Evolutionary conservation across 2,329 filamentous ascomycete genomes (phyloP).

Genomic region (Hypoxylon sp.): DNA sequence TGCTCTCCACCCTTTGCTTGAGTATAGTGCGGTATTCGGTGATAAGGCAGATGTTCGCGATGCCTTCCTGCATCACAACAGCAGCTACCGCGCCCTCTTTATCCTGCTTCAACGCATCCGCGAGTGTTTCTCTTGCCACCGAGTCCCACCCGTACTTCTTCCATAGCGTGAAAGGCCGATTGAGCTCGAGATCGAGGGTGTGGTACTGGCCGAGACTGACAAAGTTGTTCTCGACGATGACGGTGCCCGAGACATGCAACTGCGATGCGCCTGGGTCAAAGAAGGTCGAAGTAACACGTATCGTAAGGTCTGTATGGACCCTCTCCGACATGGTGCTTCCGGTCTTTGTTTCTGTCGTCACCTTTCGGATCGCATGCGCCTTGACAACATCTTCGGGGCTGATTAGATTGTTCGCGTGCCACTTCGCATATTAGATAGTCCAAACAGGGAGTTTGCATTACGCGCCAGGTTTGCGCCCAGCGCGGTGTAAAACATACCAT

Average conservation of each 20-base stretch:
- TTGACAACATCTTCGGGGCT: slow-evolving; percentile 67
- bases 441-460: background rate
- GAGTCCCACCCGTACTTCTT: slow-evolving; percentile 93
- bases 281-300: slow-evolving; percentile 70
- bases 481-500: slow-evolving; percentile 56
- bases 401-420: slow-evolving; percentile 75
- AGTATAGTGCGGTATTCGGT: slow-evolving; percentile 84
- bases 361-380: slow-evolving; percentile 71
- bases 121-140: slow-evolving; percentile 82
- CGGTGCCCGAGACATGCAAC: slow-evolving; percentile 70
- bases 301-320: slow-evolving; percentile 71
- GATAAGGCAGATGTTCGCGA: slow-evolving; percentile 86
- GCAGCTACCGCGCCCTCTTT: slow-evolving; percentile 88
- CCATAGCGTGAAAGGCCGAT: slow-evolving; percentile 88
- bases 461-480: slow-evolving; percentile 36
- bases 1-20: slow-evolving; percentile 77
- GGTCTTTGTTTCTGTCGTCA: slow-evolving; percentile 62
- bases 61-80: slow-evolving; percentile 92
- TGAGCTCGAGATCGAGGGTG: slow-evolving; percentile 84
- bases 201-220: slow-evolving; percentile 71
- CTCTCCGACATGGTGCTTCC: slow-evolving; percentile 66
- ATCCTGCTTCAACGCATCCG: slow-evolving; percentile 83
- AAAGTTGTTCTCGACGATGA: slow-evolving; percentile 67
- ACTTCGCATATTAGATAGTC: slow-evolving; percentile 53
- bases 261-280: slow-evolving; percentile 70